Evolutionary conservation across 768 basidiomycete species (phyloP).

Genomic region (Symmetrospora coprosmae): DNA sequence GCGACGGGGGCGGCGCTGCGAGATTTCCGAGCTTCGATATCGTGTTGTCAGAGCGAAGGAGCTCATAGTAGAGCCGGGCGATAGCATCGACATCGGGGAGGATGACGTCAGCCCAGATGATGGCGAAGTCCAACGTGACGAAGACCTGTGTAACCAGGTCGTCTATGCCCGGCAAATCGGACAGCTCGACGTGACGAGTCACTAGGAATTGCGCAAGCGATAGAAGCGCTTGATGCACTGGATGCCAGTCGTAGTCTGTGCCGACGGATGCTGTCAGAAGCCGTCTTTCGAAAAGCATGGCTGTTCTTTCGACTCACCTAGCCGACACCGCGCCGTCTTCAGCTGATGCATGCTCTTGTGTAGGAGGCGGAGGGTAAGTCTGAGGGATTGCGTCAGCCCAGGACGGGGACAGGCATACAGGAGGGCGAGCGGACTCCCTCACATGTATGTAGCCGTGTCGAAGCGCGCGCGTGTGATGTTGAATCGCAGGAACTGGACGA

Average conservation of each 20-base stretch:
- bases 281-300: too few species aligned
- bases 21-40: conserved; percentile 6
- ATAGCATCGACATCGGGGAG: conserved; percentile 1
- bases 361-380: background rate
- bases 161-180: conserved; percentile 1
- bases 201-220: conserved; percentile 1
- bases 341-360: conserved; percentile 18
- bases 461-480: conserved; percentile 1
- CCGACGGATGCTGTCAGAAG: too few species aligned
- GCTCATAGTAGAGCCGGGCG: conserved; percentile 6
- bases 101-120: conserved; percentile 17
- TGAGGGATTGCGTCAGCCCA: background rate
- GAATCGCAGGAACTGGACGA: conserved; percentile 7
- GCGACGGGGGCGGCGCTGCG: background rate
- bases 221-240: background rate
- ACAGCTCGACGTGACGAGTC: conserved; percentile 10
- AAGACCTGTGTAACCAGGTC: conserved; percentile 12
- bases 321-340: conserved; percentile 1
- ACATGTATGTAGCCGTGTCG: conserved; percentile 7
- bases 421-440: background rate
- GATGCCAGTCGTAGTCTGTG: conserved; percentile 8
- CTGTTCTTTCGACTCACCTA: too few species aligned
- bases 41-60: conserved; percentile 7
- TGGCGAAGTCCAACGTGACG: conserved; percentile 5
- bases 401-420: background rate